Base-by-base conservation (phyloP, 371 early-diverging fungal species). In the Lichtheimia hyalospora region DNA sequence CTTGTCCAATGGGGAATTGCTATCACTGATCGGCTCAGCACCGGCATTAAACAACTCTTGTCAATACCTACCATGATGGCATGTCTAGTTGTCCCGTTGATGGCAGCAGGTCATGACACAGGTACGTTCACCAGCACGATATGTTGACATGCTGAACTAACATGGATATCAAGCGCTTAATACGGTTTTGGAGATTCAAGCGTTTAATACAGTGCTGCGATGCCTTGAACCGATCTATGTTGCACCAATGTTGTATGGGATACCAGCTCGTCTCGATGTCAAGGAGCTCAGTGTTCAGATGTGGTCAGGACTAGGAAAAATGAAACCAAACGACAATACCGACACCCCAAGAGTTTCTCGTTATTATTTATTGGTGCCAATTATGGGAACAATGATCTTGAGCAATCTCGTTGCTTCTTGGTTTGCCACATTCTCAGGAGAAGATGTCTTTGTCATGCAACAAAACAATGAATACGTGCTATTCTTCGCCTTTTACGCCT, bases 171-270 rank as follows among this genome's bases (percentile, higher is more conserved):
- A 50, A 74, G 74, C 62, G 14, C 20, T 64, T 16, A 69, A 62
- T 18, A 46, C 71, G 3, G 52, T 61, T 48, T 60, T 25, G 12
- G 62, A 58, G 3, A 44, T 67, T 12, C 16, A 52, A 14, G 57
- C 49, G 10, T 74, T 67, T 40, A 71, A 71, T 34, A 15, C 62
- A 7, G 64, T 61, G 16, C 51, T 74, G 6, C 54, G 72, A 13
- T 67, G 64, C 46, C 14, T 63, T 1, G 75, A 71, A 15, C 24
- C 66, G 5, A 61, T 56, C 53, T 74, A 62, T 67, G 55, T 71
- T 14, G 63, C 62, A 0, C 72, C 75, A 15, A 8, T 64, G 10
- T 42, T 71, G 13, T 49, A 65, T 23, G 49, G 61, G 1, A 23
- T 60, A 12, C 57, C 53, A 27, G 72, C 60, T 27, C 62, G 68